Base-by-base conservation (phyloP, 257 asterid genomes). In the Craterostigma plantagineum region DNA sequence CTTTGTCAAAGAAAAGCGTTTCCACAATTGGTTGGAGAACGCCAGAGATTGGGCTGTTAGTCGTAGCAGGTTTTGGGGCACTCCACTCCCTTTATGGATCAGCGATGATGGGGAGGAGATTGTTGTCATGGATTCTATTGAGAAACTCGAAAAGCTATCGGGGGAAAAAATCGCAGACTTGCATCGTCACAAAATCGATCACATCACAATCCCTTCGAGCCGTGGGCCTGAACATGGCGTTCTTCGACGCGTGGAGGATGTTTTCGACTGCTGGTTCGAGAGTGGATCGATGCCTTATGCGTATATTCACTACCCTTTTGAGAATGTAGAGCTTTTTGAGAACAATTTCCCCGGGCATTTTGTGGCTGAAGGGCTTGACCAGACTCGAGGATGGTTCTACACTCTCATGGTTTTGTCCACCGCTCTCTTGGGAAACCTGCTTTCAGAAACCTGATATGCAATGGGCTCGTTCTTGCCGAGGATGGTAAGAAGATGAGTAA, bases 281-380 rank as follows among this genome's bases (percentile, higher is more conserved):
- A 90, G 99, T 64, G 99, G 96, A 18, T 90, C 99, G 45, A 90
- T 90, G 99, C 99, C 99, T 43, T 90, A 83, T 58, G 99, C 96
- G 8, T 83, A 90, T 55, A 79, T 90, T 49, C 99, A 90, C 53
- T 90, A 90, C 60, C 99, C 99, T 11, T 90, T 90, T 57, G 99
- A 90, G 63, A 90, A 90, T 60, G 75, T 57, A 14, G 87, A 79
- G 36, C 79, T 83, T 18, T 90, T 90, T 52, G 91, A 90, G 58
- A 83, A 75, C 43, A 90, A 90, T 59, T 90, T 90, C 55, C 99
- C 99, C 14, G 96, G 99, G 14, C 80, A 90, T 79, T 90, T 90
- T 37, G 99, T 90, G 58, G 99, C 99, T 17, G 96, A 90, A 69
- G 99, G 99, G 33, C 76, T 90, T 37, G 99, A 83, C 64, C 99